These are phyloP conservation scores for Aureobasidium pullulans DNA, from an alignment of 2,329 filamentous ascomycete species.

Conservation along the genomic window DNA sequence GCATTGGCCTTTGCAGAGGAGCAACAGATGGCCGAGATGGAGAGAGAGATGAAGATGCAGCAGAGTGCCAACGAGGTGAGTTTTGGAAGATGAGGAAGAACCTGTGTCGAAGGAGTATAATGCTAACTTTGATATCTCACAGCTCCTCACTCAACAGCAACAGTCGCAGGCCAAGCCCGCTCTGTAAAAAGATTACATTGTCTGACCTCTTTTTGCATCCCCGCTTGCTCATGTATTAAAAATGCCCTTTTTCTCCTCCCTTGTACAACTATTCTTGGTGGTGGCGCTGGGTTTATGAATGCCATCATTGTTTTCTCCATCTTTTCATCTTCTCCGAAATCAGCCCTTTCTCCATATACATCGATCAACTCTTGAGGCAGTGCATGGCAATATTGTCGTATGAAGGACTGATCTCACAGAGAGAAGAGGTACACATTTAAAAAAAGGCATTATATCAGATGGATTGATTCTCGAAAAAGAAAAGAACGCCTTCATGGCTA, in stretches of 20 bases:
- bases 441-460: no score
- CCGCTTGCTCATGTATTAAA: conserved; percentile 2
- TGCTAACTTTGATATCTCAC: not conserved
- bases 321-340: no score
- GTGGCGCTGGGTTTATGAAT: not conserved
- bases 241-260: not conserved
- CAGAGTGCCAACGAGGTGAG: conserved; percentile 76
- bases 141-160: conserved; percentile 11
- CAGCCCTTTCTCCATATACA: no score
- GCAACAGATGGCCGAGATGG: conserved; percentile 94
- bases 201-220: not conserved
- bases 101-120: no score
- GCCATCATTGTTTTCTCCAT: not conserved
- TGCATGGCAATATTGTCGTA: no score
- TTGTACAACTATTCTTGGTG: conserved; percentile 10
- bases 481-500: not conserved
- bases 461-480: not conserved
- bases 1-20: conserved; percentile 90
- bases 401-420: no score
- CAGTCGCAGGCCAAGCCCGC: conserved; percentile 11
- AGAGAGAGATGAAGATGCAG: conserved; percentile 94
- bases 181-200: not conserved
- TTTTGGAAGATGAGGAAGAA: conserved; percentile 13
- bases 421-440: no score
- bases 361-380: no score